Evolutionary conservation across 2,329 filamentous ascomycete genomes (phyloP).

Genomic region (Tolypocladium sp.): DNA sequence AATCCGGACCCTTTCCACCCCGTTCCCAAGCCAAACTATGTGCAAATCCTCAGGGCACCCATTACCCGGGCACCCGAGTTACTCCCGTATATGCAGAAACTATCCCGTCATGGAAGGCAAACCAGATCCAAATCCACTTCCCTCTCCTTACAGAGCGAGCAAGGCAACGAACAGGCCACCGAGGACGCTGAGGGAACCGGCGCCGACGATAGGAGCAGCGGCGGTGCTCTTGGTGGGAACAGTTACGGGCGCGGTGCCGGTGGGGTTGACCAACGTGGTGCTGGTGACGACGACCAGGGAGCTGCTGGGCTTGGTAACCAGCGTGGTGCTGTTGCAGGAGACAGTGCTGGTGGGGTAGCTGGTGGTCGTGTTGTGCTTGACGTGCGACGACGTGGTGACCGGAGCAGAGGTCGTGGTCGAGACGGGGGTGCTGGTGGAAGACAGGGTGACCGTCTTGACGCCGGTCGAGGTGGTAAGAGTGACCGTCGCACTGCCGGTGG

Average conservation of each 20-base stretch:
- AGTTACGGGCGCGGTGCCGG: conserved; percentile 12
- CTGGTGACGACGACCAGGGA: conserved; percentile 9
- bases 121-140: conserved; percentile 5
- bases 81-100: conserved; percentile 5
- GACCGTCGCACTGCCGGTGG: conserved; percentile 7
- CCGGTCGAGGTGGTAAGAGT: conserved; percentile 18
- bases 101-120: conserved; percentile 15
- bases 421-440: conserved; percentile 7
- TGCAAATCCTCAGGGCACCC: conserved; percentile 13
- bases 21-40: conserved; percentile 18
- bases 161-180: conserved; percentile 30
- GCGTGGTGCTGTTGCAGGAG: not conserved
- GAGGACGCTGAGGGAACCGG: conserved; percentile 27
- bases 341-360: conserved; percentile 7
- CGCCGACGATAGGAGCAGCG: conserved; percentile 21
- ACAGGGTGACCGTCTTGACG: conserved; percentile 20
- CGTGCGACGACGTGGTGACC: conserved; percentile 14
- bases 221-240: conserved; percentile 6
- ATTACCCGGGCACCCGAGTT: conserved; percentile 11
- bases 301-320: conserved; percentile 2
- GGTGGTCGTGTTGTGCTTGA: conserved; percentile 8
- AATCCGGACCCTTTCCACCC: conserved; percentile 6
- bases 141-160: conserved; percentile 30
- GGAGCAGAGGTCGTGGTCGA: conserved; percentile 11
- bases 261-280: conserved; percentile 12